Base-by-base conservation (phyloP, 2,329 filamentous ascomycete genomes). In the Aspergillus sp. region DNA sequence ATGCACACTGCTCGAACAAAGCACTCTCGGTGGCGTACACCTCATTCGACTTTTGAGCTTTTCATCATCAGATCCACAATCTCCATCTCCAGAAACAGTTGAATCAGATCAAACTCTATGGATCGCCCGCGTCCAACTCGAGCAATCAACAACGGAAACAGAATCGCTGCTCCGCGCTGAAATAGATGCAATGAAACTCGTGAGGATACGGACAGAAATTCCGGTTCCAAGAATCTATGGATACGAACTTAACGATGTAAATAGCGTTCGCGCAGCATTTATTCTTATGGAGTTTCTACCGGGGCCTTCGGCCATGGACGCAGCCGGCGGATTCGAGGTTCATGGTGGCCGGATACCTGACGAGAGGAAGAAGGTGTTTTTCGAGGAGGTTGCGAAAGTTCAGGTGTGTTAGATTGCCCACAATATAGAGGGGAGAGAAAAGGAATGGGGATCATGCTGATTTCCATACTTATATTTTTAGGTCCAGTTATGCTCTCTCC, bases 221-320 rank as follows among this genome's bases (percentile, higher is more conserved):
- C 35, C 43, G 2, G 19, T 57, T 6, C 55, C 55, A 2, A 17
- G 43, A 3, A 41, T 57, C 17, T 53, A 44, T 49, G 49, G 49
- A 6, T 57, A 53, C 15, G n/a, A 57, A 17, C 15, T 48, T 40
- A 14, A 33, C 5, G 43, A 57, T 33, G 11, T 59, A 6, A 71
- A 72, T 49, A 23, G 47, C 4, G 60, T 67, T 15, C 64, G 68
- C 4, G 65, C 64, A 6, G 64, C 70, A 3, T 73, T 68, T 53
- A 67, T 71, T 4, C 55, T 75, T 19, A 70, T 74, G 66, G 55
- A 66, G 64, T 37, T 72, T 60, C 56, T 52, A 68, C 50, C 70
- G 62, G 52, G 72, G 12, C 49, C 21, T 9, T 48, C 50, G 14
- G 52, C 54, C 14, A 63, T 63, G 68, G 48, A 70, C 65, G 57